Base-by-base conservation (phyloP, 768 basidiomycete species). In the Russula ochroleuca region DNA sequence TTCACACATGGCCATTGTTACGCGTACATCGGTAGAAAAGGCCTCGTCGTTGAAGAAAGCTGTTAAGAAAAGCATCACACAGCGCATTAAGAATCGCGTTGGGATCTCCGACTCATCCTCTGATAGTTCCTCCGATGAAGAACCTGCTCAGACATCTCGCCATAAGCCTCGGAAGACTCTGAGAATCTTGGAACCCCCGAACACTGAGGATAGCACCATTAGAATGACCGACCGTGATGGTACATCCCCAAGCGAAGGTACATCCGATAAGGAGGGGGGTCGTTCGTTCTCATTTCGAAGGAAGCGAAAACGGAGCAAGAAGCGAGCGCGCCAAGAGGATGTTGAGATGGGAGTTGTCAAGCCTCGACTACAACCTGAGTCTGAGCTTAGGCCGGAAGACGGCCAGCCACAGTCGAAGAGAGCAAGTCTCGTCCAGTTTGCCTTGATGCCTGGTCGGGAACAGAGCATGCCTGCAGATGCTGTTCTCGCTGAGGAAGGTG, bases 401-500 rank as follows among this genome's bases (percentile, higher is more conserved):
- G 38, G 37, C 21, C 53, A 70, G 55, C 43, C 49, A 38, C 48
- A 67, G 51, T 66, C 73, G 13, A 73, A 65, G 60, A 61, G 54
- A 50, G 50, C 52, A 28, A 51, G 55, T 37, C 56, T 47, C 57
- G 69, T 60, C 37, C 71, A 38, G 69, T 80, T 71, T 78, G 78
- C 61, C 25, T 40, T 68, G 1, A 77, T 75, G 0, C 71, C 72
- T 58, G 69, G 73, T 48, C 56, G 68, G 11, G 92, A 93, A 73
- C 92, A 94, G 73, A 87, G 81, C 69, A 91, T 92, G 84, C 92
- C 92, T 50, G 89, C 91, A 43, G 92, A 94, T 75, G 92, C 92
- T 17, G 87, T 93, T 59, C 75, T 94, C 63, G 81, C 84, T 3
- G 85, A 90, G 70, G 82, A 84, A 65, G 82, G 82, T 54, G 91